Conservation (phyloP, 202 grass and related monocot species). For the Digitaria exilis region DNA sequence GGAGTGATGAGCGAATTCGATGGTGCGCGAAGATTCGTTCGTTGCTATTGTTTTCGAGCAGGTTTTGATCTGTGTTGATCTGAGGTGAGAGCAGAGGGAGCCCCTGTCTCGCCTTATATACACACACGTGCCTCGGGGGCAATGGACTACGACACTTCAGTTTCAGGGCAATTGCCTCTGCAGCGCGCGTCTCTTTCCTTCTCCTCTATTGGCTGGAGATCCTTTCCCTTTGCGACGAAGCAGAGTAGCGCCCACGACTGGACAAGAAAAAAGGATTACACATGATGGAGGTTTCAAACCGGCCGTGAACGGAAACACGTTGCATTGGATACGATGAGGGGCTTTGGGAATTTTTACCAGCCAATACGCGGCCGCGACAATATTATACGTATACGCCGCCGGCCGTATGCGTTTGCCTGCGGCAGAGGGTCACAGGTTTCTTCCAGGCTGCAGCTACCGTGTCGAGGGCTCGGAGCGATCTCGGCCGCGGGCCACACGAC, state of each 20-base stretch:
- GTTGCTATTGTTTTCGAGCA: background rate
- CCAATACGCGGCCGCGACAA: background rate
- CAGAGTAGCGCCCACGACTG: background rate
- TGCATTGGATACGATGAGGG: too few species aligned
- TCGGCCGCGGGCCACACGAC: background rate
- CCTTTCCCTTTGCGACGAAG: conserved; percentile 5
- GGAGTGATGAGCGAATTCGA: background rate
- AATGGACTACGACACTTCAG: background rate
- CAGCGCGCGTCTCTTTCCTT: background rate
- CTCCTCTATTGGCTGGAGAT: background rate
- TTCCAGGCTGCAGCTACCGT: background rate
- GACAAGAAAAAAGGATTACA: background rate
- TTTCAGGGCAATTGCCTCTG: conserved; percentile 24
- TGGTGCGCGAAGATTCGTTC: background rate
- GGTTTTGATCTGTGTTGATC: background rate
- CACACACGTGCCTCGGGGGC: background rate
- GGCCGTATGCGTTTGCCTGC: background rate
- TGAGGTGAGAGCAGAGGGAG: background rate
- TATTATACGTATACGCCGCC: background rate
- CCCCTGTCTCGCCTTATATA: background rate
- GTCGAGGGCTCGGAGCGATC: background rate
- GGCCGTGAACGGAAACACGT: too few species aligned
- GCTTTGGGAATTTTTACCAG: background rate
- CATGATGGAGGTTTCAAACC: background rate
- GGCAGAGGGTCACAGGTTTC: background rate